phyloP scores from a whole-genome alignment of 345 rosid species.

The Erucastrum elatum region DNA sequence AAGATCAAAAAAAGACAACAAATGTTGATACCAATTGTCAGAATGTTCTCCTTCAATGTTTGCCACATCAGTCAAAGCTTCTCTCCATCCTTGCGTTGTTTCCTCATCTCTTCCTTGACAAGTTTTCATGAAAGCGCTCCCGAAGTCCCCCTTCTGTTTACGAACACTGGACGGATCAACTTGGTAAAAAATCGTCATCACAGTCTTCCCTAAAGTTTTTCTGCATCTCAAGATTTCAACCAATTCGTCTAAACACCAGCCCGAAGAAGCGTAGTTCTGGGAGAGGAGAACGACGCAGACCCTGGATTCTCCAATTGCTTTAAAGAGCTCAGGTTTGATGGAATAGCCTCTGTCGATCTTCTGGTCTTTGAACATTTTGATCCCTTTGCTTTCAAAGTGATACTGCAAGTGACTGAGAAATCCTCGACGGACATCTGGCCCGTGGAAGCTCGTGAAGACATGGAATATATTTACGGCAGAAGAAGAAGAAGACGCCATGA shows the following conservation, averaged over 20 bases:
- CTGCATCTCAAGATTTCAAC: background rate
- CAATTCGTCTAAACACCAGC: conserved; percentile 19
- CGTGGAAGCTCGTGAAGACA: conserved; percentile 9
- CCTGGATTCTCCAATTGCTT: conserved; percentile 1
- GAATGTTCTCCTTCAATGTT: conserved; percentile 1
- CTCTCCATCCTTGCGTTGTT: background rate
- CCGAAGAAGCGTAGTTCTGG: background rate
- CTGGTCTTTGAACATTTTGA: background rate
- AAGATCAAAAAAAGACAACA: no score
- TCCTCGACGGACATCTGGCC: background rate
- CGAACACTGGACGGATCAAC: conserved; percentile 15
- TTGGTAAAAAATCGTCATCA: background rate
- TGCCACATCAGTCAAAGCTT: background rate
- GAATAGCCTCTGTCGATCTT: background rate
- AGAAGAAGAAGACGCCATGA: background rate
- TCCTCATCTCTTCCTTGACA: background rate
- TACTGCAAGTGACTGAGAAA: conserved; percentile 9
- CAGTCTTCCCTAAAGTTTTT: background rate
- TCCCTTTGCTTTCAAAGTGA: background rate
- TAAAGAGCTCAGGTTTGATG: background rate
- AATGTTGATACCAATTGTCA: background rate
- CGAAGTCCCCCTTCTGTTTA: conserved; percentile 3
- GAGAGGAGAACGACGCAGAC: background rate
- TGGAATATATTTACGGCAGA: background rate
- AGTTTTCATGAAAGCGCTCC: background rate